Percentiles rank a stretch among this genome's conserved stretches.
These are phyloP conservation scores for Puccinia polysora DNA, from an alignment of 1,284 basidiomycete species.

Conservation along the genomic window DNA sequence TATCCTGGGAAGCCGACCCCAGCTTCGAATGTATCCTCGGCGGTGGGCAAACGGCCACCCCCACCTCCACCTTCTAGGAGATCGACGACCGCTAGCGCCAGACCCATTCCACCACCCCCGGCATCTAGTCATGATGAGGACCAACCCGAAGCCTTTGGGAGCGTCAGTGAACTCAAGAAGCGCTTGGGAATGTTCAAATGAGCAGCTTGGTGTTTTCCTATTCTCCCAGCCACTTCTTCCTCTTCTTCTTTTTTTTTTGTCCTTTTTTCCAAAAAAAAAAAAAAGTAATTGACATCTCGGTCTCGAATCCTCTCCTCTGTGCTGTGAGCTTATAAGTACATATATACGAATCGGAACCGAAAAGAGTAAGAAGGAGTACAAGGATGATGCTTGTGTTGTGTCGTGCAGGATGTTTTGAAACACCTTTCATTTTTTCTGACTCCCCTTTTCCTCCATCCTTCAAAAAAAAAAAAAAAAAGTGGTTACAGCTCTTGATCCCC, in stretches of 20 bases:
- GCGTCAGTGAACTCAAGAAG: slow-evolving; percentile 43
- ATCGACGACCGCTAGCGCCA: neutral
- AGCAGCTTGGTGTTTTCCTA: neutral
- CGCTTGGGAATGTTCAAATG: slow-evolving; percentile 40
- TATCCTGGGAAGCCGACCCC: neutral
- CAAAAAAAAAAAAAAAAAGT: slow-evolving; percentile 2
- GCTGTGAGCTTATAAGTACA: neutral
- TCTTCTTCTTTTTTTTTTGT: neutral
- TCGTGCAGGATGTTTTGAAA: neutral
- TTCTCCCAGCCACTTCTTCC: neutral
- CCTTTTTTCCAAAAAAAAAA: neutral
- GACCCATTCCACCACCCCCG: neutral
- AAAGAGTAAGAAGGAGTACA: neutral
- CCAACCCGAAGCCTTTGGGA: slow-evolving; percentile 40
- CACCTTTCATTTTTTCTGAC: neutral
- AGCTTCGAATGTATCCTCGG: neutral
- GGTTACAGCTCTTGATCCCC: no score
- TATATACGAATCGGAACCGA: neutral
- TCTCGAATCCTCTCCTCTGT: neutral
- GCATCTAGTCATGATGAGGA: neutral
- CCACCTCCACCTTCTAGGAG: slow-evolving; percentile 33
- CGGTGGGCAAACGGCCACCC: slow-evolving; percentile 38
- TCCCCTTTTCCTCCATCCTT: neutral
- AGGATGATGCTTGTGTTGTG: neutral
- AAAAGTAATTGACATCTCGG: slow-evolving; percentile 6